phyloP scores from a whole-genome alignment of 2,329 filamentous ascomycete species.

The Magnaporthiopsis poae region DNA sequence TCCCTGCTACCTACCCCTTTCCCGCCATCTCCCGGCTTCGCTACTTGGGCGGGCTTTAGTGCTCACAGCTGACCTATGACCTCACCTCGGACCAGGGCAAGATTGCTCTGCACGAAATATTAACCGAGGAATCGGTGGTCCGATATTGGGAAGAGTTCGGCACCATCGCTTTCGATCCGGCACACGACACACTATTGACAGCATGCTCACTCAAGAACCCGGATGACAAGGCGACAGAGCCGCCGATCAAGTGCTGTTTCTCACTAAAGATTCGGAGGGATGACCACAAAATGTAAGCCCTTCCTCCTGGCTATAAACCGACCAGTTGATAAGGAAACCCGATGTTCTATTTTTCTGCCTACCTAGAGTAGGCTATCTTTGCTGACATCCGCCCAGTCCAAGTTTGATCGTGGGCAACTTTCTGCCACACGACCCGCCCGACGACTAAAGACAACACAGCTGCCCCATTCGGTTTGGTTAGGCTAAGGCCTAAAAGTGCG shows the following conservation, averaged over 20 bases:
- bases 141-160: slow-evolving; percentile 99
- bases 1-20: slow-evolving; percentile 6
- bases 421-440: slow-evolving; percentile 63
- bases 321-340: background rate
- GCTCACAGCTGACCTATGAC: slow-evolving; percentile 4
- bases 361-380: background rate
- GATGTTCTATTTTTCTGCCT: background rate
- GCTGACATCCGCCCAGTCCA: slow-evolving; percentile 51
- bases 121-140: slow-evolving; percentile 88
- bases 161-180: slow-evolving; percentile 88
- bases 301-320: background rate
- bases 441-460: background rate
- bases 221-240: slow-evolving; percentile 55
- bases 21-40: background rate
- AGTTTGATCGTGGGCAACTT: slow-evolving; percentile 96
- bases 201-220: slow-evolving; percentile 85
- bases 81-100: slow-evolving; percentile 58
- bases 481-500: background rate
- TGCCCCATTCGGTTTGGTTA: background rate
- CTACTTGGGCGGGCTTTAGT: slow-evolving; percentile 5
- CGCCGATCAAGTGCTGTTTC: slow-evolving; percentile 85
- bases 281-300: slow-evolving; percentile 82
- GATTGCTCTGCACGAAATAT: slow-evolving; percentile 86
- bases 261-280: slow-evolving; percentile 94
- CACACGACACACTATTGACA: slow-evolving; percentile 89